Evolutionary conservation across 257 asterid genomes (phyloP).

Genomic region (Handroanthus guayacan): DNA sequence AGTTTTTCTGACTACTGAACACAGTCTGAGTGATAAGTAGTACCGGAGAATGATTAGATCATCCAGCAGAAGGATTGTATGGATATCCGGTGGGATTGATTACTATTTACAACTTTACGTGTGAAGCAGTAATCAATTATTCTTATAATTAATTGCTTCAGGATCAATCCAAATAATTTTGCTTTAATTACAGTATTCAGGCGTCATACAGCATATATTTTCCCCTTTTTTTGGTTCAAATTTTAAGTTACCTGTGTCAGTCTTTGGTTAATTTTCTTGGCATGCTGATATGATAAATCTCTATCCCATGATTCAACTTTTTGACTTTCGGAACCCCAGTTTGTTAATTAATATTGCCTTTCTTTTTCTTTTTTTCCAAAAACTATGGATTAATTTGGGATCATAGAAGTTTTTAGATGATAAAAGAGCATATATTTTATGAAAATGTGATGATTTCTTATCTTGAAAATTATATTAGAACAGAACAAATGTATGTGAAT

Average conservation of each 20-base stretch:
- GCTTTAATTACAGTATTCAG: conserved; percentile 9
- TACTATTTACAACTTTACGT: background rate
- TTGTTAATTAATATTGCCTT: background rate
- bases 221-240: too few species aligned
- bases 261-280: conserved; percentile 18
- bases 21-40: too few species aligned
- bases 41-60: too few species aligned
- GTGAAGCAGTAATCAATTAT: conserved; percentile 12
- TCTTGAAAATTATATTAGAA: too few species aligned
- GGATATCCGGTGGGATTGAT: conserved; percentile 19
- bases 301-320: background rate
- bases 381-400: too few species aligned
- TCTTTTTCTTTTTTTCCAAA: too few species aligned
- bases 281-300: conserved; percentile 34
- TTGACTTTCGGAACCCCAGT: background rate
- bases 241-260: background rate
- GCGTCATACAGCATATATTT: background rate
- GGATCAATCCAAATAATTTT: conserved; percentile 14
- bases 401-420: too few species aligned
- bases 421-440: too few species aligned
- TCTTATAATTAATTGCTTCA: background rate
- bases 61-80: background rate
- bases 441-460: too few species aligned
- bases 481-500: too few species aligned
- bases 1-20: background rate